Conservation (phyloP, 495 filamentous ascomycete species). For the Neurospora pannonica region DNA sequence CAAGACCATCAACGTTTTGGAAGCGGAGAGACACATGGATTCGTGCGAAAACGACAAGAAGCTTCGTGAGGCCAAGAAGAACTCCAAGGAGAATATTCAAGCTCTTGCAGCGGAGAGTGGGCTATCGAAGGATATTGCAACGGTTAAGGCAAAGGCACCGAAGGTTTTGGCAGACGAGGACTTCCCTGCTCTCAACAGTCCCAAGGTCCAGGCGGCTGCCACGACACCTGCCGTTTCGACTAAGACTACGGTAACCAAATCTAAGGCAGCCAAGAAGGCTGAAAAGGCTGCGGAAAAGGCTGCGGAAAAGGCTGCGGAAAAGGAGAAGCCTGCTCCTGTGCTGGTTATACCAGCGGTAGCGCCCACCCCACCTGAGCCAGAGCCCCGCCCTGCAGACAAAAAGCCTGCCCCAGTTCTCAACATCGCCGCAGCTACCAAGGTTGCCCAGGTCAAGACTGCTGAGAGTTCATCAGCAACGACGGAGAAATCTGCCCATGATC, state of each 20-base stretch:
- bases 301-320: constrained; percentile 8
- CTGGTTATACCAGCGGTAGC: constrained; percentile 27
- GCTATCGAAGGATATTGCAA: constrained; percentile 38
- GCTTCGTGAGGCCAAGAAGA: constrained; percentile 36
- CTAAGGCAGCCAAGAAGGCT: constrained; percentile 13
- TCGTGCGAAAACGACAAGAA: background rate
- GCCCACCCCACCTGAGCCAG: constrained; percentile 19
- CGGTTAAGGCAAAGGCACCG: constrained; percentile 28
- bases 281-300: constrained; percentile 14
- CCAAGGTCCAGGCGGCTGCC: constrained; percentile 19
- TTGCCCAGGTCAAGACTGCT: constrained; percentile 17
- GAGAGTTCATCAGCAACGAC: constrained; percentile 15
- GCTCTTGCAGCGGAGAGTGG: constrained; percentile 34
- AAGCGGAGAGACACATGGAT: background rate
- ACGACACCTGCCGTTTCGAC: constrained; percentile 12
- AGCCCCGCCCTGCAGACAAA: constrained; percentile 28
- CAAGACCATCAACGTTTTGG: background rate
- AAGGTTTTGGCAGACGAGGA: constrained; percentile 45
- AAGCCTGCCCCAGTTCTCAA: constrained; percentile 52
- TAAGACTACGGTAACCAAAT: constrained; percentile 18
- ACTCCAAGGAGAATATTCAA: constrained; percentile 41
- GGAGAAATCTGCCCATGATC: constrained; percentile 25
- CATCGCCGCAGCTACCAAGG: constrained; percentile 47
- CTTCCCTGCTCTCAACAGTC: constrained; percentile 45
- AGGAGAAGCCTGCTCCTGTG: background rate